A percentile compares a stretch with the other conserved stretches of the same genome.
phyloP scores from a whole-genome alignment of 2,329 filamentous ascomycete species.

The Seiridium cupressi region DNA sequence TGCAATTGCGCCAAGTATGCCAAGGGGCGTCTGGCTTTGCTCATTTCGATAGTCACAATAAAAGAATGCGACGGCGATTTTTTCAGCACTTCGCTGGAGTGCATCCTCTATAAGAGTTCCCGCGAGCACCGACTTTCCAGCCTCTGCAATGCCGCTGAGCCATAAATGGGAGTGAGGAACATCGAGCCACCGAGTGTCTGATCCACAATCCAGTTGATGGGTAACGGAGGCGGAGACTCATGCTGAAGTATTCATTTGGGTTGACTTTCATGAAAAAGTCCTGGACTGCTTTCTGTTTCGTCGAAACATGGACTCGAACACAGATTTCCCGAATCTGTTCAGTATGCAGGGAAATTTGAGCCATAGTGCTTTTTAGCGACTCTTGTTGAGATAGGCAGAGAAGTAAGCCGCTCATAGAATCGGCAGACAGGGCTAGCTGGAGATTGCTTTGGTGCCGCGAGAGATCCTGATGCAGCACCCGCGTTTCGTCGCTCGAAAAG shows the following conservation, averaged over 20 bases:
- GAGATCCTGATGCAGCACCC: not conserved
- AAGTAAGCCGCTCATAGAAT: not conserved
- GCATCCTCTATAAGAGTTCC: not conserved
- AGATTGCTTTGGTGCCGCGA: not conserved
- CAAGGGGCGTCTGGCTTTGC: not conserved
- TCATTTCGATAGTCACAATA: not conserved
- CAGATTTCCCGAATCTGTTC: not conserved
- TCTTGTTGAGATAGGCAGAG: not conserved
- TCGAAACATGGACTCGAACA: not conserved
- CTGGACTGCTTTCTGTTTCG: not conserved
- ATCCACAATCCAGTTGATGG: not conserved
- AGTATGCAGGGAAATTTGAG: not conserved
- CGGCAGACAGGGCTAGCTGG: not conserved
- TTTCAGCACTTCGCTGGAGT: not conserved
- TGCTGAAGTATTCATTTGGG: not conserved
- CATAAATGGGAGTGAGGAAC: not conserved
- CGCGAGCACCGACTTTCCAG: not conserved
- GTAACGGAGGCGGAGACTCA: not conserved
- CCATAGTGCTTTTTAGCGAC: not conserved
- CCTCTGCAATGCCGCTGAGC: not conserved
- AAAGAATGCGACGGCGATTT: not conserved
- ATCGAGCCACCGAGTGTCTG: not conserved
- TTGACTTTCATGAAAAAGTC: not conserved
- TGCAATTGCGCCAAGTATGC: not conserved
- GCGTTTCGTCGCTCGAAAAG: not conserved